These are phyloP conservation scores for Tylopilus microsporus DNA, from an alignment of 1,284 basidiomycete species.

Conservation along the genomic window DNA sequence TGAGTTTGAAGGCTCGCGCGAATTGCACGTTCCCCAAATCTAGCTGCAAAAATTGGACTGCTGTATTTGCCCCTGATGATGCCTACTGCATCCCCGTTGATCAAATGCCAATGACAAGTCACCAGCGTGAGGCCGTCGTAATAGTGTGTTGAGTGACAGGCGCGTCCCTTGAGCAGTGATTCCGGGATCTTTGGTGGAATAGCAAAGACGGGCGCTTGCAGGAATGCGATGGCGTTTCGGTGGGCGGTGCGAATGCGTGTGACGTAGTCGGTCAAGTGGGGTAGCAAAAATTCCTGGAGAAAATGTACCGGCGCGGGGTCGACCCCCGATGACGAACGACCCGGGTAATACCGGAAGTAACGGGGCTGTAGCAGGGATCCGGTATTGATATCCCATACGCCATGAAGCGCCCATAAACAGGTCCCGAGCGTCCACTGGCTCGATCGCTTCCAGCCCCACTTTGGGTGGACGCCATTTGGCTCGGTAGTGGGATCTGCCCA, in stretches of 20 bases:
- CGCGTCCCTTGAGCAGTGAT: slow-evolving; percentile 63
- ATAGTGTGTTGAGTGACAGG: slow-evolving; percentile 83
- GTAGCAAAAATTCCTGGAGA: slow-evolving; percentile 78
- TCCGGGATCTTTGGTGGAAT: slow-evolving; percentile 63
- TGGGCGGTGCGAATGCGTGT: slow-evolving; percentile 67
- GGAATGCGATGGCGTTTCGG: slow-evolving; percentile 82
- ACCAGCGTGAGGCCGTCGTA: slow-evolving; percentile 89
- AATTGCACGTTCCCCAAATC: slow-evolving; percentile 78
- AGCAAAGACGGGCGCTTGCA: slow-evolving; percentile 91
- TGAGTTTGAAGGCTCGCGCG: slow-evolving; percentile 81
- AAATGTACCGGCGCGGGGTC: slow-evolving; percentile 53
- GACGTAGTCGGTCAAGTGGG: slow-evolving; percentile 69
- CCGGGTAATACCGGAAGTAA: slow-evolving; percentile 66
- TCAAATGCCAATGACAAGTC: slow-evolving; percentile 91
- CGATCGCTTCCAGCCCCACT: slow-evolving; percentile 35
- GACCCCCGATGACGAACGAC: slow-evolving; percentile 8
- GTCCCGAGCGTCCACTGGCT: slow-evolving; percentile 76
- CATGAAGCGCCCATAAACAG: slow-evolving; percentile 91
- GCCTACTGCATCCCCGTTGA: slow-evolving; percentile 94
- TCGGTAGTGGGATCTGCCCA: slow-evolving; percentile 60
- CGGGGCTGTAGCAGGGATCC: slow-evolving; percentile 67
- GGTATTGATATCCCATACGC: slow-evolving; percentile 81
- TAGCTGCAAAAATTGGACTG: slow-evolving; percentile 62
- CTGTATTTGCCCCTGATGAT: slow-evolving; percentile 85
- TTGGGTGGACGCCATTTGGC: slow-evolving; percentile 45